phyloP scores from a whole-genome alignment of 192 early-diverging fungal species.

The Backusella macrospora region DNA sequence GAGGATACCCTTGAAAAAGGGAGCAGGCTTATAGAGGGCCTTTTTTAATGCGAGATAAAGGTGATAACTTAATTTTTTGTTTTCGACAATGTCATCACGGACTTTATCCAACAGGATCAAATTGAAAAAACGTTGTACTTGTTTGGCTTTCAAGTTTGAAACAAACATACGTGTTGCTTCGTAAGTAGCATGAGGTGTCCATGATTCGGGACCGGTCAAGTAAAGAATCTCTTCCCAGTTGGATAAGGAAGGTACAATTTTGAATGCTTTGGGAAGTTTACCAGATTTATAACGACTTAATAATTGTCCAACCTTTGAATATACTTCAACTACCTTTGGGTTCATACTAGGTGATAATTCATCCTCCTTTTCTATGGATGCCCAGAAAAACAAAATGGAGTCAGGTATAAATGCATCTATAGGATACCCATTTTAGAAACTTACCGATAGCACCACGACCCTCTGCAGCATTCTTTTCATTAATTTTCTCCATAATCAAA shows the following conservation, averaged over 20 bases:
- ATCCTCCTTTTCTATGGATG: conserved; percentile 45
- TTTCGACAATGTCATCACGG: conserved; percentile 94
- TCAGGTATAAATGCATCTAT: background rate
- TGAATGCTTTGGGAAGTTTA: conserved; percentile 96
- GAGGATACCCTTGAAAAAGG: conserved; percentile 97
- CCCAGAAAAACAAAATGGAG: background rate
- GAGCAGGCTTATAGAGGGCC: conserved; percentile 93
- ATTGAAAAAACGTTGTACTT: conserved; percentile 89
- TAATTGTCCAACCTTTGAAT: conserved; percentile 90
- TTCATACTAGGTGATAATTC: conserved; percentile 63
- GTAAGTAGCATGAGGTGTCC: conserved; percentile 97
- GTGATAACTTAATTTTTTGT: conserved; percentile 98
- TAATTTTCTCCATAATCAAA: conserved; percentile 96
- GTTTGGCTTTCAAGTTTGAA: conserved; percentile 93
- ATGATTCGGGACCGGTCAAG: conserved; percentile 85
- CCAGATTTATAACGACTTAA: conserved; percentile 93
- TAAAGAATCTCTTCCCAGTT: conserved; percentile 99
- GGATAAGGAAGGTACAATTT: conserved; percentile 92
- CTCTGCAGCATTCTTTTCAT: conserved; percentile 63
- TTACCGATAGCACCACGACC: conserved; percentile 34
- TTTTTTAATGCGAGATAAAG: conserved; percentile 97
- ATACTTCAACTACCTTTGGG: conserved; percentile 93
- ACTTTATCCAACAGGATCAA: conserved; percentile 90
- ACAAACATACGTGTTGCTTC: conserved; percentile 96
- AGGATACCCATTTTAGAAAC: too few species aligned